A percentile compares a stretch with the other conserved stretches of the same genome.
Conservation (phyloP, 2,329 filamentous ascomycete species). For the Phaeosphaeria sp. region DNA sequence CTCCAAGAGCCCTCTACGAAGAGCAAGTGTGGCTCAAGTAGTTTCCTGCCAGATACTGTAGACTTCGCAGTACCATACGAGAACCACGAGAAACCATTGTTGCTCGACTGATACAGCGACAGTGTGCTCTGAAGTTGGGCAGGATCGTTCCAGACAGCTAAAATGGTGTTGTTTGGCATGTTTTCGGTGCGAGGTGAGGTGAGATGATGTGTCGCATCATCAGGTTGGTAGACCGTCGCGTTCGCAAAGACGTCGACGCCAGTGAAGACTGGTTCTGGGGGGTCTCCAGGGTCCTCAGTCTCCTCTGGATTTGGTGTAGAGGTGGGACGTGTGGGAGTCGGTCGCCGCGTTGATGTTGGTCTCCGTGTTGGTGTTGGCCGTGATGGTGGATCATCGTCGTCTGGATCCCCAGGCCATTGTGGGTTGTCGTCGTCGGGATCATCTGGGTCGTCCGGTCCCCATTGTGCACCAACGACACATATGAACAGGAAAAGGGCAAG, state of each 20-base stretch:
- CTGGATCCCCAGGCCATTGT: slow-evolving; percentile 11
- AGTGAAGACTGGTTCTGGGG: slow-evolving; percentile 15
- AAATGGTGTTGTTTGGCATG: slow-evolving; percentile 24
- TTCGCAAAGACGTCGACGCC: slow-evolving; percentile 27
- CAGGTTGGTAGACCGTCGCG: slow-evolving; percentile 27
- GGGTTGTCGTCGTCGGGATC: background rate
- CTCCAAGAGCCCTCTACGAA: slow-evolving; percentile 16
- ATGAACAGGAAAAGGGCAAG: slow-evolving; percentile 6
- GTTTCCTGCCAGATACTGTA: slow-evolving; percentile 10
- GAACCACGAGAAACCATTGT: slow-evolving; percentile 32
- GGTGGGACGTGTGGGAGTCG: slow-evolving; percentile 2
- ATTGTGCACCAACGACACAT: slow-evolving; percentile 1
- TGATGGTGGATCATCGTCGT: slow-evolving; percentile 9
- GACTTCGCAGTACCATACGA: slow-evolving; percentile 17
- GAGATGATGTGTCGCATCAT: slow-evolving; percentile 8
- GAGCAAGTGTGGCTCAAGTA: slow-evolving; percentile 24
- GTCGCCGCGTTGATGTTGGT: background rate
- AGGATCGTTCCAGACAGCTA: slow-evolving; percentile 24
- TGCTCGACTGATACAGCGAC: slow-evolving; percentile 17
- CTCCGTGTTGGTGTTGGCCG: slow-evolving; percentile 5
- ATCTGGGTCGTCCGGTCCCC: background rate
- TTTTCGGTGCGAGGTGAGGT: slow-evolving; percentile 23
- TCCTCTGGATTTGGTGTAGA: background rate
- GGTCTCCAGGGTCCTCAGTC: slow-evolving; percentile 7
- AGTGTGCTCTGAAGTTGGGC: slow-evolving; percentile 11